Percentiles rank a stretch among this genome's conserved stretches.
Conservation (phyloP, 768 basidiomycete species). For the Podaxis sp. region DNA sequence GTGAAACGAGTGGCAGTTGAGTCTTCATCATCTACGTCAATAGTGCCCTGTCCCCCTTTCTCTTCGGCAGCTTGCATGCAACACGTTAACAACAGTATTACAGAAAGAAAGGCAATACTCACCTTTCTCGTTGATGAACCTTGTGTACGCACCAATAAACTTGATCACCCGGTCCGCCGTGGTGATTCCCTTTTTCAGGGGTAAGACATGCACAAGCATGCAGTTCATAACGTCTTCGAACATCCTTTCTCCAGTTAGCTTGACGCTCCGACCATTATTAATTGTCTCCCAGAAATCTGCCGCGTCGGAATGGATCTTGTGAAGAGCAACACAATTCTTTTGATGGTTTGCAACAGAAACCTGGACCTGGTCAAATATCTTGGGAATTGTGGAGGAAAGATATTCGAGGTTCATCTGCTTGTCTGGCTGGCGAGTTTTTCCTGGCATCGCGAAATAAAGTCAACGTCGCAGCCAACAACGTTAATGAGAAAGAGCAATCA, state of each 20-base stretch:
- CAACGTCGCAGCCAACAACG: not conserved
- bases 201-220: slow-evolving; percentile 56
- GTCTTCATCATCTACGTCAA: slow-evolving; percentile 30
- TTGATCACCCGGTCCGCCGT: slow-evolving; percentile 77
- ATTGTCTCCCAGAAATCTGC: slow-evolving; percentile 46
- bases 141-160: slow-evolving; percentile 78
- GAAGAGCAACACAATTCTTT: slow-evolving; percentile 81
- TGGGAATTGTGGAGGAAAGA: slow-evolving; percentile 25
- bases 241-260: slow-evolving; percentile 68
- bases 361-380: slow-evolving; percentile 81
- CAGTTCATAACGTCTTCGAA: slow-evolving; percentile 67
- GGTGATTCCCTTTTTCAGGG: slow-evolving; percentile 74
- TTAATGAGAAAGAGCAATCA: slow-evolving; percentile 7
- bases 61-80: slow-evolving; percentile 33
- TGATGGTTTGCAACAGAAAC: slow-evolving; percentile 73
- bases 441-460: slow-evolving; percentile 2
- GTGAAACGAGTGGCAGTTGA: slow-evolving; percentile 64
- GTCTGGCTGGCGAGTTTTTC: not conserved
- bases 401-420: not conserved
- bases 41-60: slow-evolving; percentile 21
- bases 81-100: not conserved
- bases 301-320: slow-evolving; percentile 73
- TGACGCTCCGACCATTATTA: slow-evolving; percentile 40
- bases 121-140: slow-evolving; percentile 77
- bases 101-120: slow-evolving; percentile 14